Evolutionary conservation across 768 basidiomycete species (phyloP).

Genomic region (Psilocybe tampanensis): DNA sequence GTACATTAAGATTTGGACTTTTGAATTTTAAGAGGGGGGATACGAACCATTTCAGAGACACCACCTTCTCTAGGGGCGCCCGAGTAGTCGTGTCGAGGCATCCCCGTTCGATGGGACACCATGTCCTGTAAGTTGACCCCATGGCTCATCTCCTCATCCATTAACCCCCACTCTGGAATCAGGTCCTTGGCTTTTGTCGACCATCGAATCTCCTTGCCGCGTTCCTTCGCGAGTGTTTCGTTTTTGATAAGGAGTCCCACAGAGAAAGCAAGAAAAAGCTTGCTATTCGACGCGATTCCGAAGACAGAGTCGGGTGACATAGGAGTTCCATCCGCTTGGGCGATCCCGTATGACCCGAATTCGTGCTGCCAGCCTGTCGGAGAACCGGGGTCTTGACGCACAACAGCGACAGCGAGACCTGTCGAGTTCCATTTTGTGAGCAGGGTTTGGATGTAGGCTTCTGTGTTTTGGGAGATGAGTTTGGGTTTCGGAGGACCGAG

Average conservation of each 20-base stretch:
- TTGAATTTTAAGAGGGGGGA: too few relatives aligned
- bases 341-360: slow-evolving; percentile 40
- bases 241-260: slow-evolving; percentile 43
- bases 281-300: slow-evolving; percentile 47
- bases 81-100: slow-evolving; percentile 48
- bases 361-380: slow-evolving; percentile 38
- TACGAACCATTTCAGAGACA: slow-evolving; percentile 37
- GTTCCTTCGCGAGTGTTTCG: slow-evolving; percentile 31
- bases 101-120: slow-evolving; percentile 44
- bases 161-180: slow-evolving; percentile 42
- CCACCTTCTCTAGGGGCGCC: slow-evolving; percentile 30
- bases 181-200: slow-evolving; percentile 36
- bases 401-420: slow-evolving; percentile 42
- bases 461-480: slow-evolving; percentile 27
- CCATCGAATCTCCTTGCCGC: slow-evolving; percentile 36
- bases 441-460: slow-evolving; percentile 26
- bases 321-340: slow-evolving; percentile 33
- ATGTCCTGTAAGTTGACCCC: slow-evolving; percentile 42
- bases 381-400: slow-evolving; percentile 31
- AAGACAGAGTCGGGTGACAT: slow-evolving; percentile 46
- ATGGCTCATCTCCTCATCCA: slow-evolving; percentile 37
- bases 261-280: slow-evolving; percentile 40
- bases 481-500: neutral
- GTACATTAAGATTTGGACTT: too few relatives aligned
- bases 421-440: slow-evolving; percentile 38